phyloP scores from a whole-genome alignment of 176 grass and related monocot genomes.

The Raddia guianensis region DNA sequence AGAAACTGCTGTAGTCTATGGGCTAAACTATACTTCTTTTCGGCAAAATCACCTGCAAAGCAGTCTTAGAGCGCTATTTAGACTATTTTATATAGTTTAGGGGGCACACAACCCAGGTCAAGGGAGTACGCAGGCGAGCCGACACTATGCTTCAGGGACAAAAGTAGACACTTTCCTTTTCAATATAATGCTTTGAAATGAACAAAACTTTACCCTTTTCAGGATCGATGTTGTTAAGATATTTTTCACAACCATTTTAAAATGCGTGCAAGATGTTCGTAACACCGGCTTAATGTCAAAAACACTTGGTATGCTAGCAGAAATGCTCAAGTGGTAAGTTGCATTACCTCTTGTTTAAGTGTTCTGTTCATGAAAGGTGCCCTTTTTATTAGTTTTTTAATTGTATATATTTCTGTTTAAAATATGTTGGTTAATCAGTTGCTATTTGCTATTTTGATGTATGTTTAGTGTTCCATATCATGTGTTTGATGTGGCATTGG shows the following conservation, averaged over 20 bases:
- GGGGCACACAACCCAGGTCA: too few species aligned
- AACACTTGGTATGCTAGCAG: slow-evolving; percentile 69
- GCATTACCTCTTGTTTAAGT: not conserved
- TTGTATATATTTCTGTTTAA: not conserved
- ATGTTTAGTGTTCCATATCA: slow-evolving; percentile 75
- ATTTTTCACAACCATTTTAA: slow-evolving; percentile 71
- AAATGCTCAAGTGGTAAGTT: slow-evolving; percentile 88
- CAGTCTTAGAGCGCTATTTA: too few species aligned
- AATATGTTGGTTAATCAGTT: slow-evolving; percentile 39
- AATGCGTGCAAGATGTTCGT: slow-evolving; percentile 60
- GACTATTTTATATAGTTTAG: too few species aligned
- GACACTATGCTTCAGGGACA: too few species aligned
- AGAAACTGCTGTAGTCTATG: too few species aligned
- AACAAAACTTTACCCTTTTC: slow-evolving; percentile 39
- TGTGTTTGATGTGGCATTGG: slow-evolving; percentile 60
- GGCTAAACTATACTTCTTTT: too few species aligned
- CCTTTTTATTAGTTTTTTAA: not conserved
- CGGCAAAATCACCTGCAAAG: too few species aligned
- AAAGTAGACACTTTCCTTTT: not conserved
- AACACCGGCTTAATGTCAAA: slow-evolving; percentile 63
- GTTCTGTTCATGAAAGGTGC: slow-evolving; percentile 8
- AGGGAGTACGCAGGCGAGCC: too few species aligned
- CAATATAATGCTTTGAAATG: slow-evolving; percentile 19
- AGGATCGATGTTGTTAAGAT: slow-evolving; percentile 87
- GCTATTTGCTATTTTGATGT: slow-evolving; percentile 32